Evolutionary conservation across 2,329 filamentous ascomycete species (phyloP), one percentile per base, ranked within the genome.

Genomic region (Colletotrichum neosansevieriae): DNA sequence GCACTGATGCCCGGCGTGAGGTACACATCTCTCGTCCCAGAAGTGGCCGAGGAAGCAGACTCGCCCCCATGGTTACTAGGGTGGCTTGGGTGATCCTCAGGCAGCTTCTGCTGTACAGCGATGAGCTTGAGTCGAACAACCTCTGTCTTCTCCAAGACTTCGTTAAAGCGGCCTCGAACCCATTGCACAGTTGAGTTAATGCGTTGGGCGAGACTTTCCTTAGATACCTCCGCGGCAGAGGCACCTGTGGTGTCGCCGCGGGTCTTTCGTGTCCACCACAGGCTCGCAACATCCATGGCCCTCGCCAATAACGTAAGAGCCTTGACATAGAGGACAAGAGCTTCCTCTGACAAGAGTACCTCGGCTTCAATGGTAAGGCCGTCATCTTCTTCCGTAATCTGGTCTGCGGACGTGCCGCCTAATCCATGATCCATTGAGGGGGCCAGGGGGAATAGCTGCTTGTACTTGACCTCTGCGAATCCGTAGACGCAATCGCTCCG

Each of bases 401-500:
- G 84, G 4, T 91, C 88, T 9, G 82, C 76, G 4, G 82, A 81
- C n/a, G 86, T 79, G 13, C 90, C 89, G 6, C 91, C 90, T 4
- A 94, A 85, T 6, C 89, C 89, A 72, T 92, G 89, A 56, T 93
- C 89, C 72, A 87, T 88, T 0, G 92, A 95, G 1, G 95, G 96
- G 1, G 93, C 90, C 50, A 96, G 83, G 3, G 96, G 96, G 57
- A 98, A 89, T n/a, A 99, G 86, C 79, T 99, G 96, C 79, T 97
- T 96, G 80, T 97, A 98, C 80, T 99, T 99, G 76, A 99, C 95
- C 80, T 99, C 95, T 6, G 96, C 96, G 79, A 99, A 98, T 3
- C 95, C 94, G 77, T 94, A 99, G 3, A 99, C 94, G 51, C 98
- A 96, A 78, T 99, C 94, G 76, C 94, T 98, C 44, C 94, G 88